Evolutionary conservation across 345 rosid species (phyloP).

Genomic region (Rhizophora mangle): DNA sequence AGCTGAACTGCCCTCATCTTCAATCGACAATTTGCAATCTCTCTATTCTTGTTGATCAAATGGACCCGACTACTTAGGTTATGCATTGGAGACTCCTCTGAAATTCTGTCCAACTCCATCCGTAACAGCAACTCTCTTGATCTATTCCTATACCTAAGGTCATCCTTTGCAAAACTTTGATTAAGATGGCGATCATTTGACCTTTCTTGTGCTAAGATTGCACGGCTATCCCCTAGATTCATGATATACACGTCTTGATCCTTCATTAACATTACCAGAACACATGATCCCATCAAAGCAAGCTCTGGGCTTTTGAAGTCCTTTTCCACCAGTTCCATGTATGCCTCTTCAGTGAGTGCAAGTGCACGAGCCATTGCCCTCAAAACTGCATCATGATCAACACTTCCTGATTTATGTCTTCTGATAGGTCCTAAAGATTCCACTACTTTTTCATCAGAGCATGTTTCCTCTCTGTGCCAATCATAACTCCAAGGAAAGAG

Average conservation of each 20-base stretch:
- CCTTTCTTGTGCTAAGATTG: constrained; percentile 84
- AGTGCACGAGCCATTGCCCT: constrained; percentile 83
- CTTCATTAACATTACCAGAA: constrained; percentile 92
- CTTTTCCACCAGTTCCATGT: constrained; percentile 92
- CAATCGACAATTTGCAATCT: constrained; percentile 74
- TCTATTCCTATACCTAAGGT: constrained; percentile 63
- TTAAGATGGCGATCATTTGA: constrained; percentile 69
- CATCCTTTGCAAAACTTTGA: constrained; percentile 56
- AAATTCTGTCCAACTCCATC: constrained; percentile 93
- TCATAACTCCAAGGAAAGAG: constrained; percentile 97
- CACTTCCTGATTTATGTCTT: constrained; percentile 74
- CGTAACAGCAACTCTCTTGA: constrained; percentile 82
- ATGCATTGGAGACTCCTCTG: constrained; percentile 96
- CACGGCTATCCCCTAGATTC: constrained; percentile 96
- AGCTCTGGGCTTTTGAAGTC: constrained; percentile 84
- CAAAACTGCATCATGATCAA: constrained; percentile 76
- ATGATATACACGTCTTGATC: constrained; percentile 95
- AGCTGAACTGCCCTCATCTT: constrained; percentile 97
- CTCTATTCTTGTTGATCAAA: constrained; percentile 75
- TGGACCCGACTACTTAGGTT: constrained; percentile 61
- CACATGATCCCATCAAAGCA: constrained; percentile 95
- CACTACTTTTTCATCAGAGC: constrained; percentile 53
- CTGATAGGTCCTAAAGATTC: constrained; percentile 69
- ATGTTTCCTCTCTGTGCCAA: constrained; percentile 86
- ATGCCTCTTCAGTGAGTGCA: constrained; percentile 69